These are phyloP conservation scores for Rhizopogon roseolus DNA, from an alignment of 768 basidiomycete species.

Conservation along the genomic window DNA sequence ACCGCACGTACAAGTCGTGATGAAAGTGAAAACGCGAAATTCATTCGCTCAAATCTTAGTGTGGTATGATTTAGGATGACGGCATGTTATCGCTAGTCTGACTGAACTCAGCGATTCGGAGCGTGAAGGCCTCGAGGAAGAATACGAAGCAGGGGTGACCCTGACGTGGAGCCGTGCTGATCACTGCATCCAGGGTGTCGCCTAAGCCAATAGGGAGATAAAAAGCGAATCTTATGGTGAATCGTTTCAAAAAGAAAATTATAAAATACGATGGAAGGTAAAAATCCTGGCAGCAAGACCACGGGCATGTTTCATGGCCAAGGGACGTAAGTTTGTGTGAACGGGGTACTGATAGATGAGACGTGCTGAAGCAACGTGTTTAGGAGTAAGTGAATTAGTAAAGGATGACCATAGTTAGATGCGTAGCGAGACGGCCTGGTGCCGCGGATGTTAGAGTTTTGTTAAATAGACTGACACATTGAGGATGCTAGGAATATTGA, in stretches of 20 bases:
- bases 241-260: conserved; percentile 24
- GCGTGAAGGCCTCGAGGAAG: conserved; percentile 31
- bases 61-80: conserved; percentile 25
- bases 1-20: conserved; percentile 23
- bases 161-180: conserved; percentile 10
- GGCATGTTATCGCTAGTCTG: conserved; percentile 23
- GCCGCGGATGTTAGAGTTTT: conserved; percentile 1
- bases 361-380: conserved; percentile 32
- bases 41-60: conserved; percentile 28
- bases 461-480: background rate
- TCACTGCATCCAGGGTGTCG: background rate
- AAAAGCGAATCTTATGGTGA: conserved; percentile 19
- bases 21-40: conserved; percentile 27
- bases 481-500: background rate
- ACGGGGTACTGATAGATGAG: conserved; percentile 24
- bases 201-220: conserved; percentile 1
- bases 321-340: conserved; percentile 25
- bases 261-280: conserved; percentile 28
- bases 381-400: conserved; percentile 27
- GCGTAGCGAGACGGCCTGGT: background rate
- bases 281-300: conserved; percentile 17
- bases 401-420: background rate
- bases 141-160: conserved; percentile 23
- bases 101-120: conserved; percentile 29
- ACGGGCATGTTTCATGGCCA: conserved; percentile 15